Conservation (phyloP, 768 basidiomycete genomes). For the Agaricus subrufescens region DNA sequence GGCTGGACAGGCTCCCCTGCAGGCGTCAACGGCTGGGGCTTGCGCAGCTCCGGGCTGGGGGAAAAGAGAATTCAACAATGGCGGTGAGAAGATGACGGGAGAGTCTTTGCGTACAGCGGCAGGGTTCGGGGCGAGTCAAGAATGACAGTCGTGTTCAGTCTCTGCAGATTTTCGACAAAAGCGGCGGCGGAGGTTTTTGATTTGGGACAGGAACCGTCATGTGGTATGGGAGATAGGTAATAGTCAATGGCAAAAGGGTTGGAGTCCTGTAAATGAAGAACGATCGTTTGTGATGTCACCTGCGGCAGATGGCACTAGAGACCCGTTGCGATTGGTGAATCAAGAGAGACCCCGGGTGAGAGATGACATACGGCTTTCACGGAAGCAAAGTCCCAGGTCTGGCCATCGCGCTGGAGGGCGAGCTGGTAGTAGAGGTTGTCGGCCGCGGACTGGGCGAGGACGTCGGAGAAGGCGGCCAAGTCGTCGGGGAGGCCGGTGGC, state of each 20-base stretch:
- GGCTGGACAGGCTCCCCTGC: slow-evolving; percentile 62
- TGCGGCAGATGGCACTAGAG: slow-evolving; percentile 63
- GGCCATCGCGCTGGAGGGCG: slow-evolving; percentile 49
- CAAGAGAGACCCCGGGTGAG: slow-evolving; percentile 2
- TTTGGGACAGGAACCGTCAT: slow-evolving; percentile 60
- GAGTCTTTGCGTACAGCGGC: slow-evolving; percentile 44
- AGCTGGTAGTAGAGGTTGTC: slow-evolving; percentile 59
- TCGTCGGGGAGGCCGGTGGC: slow-evolving; percentile 42
- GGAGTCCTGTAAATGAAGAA: slow-evolving; percentile 44
- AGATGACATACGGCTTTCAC: slow-evolving; percentile 50
- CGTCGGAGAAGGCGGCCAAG: slow-evolving; percentile 37
- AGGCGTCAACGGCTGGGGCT: slow-evolving; percentile 61
- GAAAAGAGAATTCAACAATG: slow-evolving; percentile 2
- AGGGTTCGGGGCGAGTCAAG: slow-evolving; percentile 43
- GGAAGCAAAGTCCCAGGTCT: slow-evolving; percentile 53
- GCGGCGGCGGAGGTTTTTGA: slow-evolving; percentile 16
- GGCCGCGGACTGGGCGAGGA: slow-evolving; percentile 21
- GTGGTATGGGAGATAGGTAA: slow-evolving; percentile 64
- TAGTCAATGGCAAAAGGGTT: slow-evolving; percentile 68
- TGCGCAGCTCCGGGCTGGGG: slow-evolving; percentile 60
- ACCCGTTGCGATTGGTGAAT: not conserved
- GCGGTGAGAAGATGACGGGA: not conserved
- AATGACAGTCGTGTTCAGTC: slow-evolving; percentile 49
- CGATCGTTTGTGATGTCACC: slow-evolving; percentile 49
- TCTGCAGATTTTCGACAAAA: slow-evolving; percentile 19